These are phyloP conservation scores for Picea engelmannii DNA, from an alignment of 83 land plant genomes.

Conservation along the genomic window DNA sequence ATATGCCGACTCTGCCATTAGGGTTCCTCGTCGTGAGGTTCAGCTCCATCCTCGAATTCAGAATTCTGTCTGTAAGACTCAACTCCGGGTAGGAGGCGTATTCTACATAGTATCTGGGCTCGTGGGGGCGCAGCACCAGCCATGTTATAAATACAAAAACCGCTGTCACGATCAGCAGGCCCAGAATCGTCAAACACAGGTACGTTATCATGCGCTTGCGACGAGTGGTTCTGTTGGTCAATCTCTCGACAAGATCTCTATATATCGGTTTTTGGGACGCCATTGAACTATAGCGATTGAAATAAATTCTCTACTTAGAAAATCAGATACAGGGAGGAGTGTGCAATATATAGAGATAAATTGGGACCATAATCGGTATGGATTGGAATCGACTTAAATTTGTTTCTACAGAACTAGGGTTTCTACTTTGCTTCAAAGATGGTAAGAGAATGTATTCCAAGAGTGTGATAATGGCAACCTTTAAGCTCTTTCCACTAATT, in stretches of 20 bases:
- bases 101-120: constrained; percentile 43
- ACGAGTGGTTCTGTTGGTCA: background rate
- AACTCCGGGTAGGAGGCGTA: constrained; percentile 8
- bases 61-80: background rate
- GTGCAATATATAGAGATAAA: no score
- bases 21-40: constrained; percentile 50
- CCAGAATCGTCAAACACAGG: no score
- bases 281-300: background rate
- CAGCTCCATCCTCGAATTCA: constrained; percentile 25
- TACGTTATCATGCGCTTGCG: no score
- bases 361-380: background rate
- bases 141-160: background rate
- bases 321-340: no score
- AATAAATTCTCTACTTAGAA: no score
- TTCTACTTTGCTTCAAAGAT: background rate
- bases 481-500: no score
- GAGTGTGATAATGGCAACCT: background rate
- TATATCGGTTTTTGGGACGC: background rate
- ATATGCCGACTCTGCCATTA: constrained; percentile 17
- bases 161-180: background rate
- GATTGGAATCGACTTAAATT: background rate
- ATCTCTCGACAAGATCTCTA: background rate
- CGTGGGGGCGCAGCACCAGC: constrained; percentile 36
- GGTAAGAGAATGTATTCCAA: background rate
- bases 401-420: background rate